Evolutionary conservation across 1,139 yeast species (phyloP).

Genomic region (Candida glucosophila): DNA sequence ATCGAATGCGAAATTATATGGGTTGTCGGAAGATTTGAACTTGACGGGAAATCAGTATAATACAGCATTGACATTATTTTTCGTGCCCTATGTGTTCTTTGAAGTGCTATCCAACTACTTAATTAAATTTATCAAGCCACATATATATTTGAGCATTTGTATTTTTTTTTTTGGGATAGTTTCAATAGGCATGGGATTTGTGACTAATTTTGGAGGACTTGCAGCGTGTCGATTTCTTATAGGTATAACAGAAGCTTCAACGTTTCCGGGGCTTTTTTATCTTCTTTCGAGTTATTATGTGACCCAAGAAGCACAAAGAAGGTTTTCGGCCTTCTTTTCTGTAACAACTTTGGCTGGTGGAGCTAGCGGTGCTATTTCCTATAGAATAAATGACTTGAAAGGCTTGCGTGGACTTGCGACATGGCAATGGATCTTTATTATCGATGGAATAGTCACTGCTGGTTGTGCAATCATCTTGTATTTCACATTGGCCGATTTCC

Average conservation of each 20-base stretch:
- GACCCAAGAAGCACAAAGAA: constrained; percentile 55
- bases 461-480: constrained; percentile 51
- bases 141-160: constrained; percentile 50
- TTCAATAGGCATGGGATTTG: constrained; percentile 61
- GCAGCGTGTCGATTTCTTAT: constrained; percentile 54
- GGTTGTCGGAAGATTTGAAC: constrained; percentile 43
- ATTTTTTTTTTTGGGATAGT: constrained; percentile 55
- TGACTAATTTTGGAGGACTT: constrained; percentile 47
- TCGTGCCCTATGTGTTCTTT: constrained; percentile 60
- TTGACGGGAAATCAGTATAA: constrained; percentile 55
- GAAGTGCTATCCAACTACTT: constrained; percentile 62
- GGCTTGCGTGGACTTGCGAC: constrained; percentile 32
- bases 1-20: constrained; percentile 66
- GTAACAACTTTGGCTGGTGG: constrained; percentile 36
- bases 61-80: constrained; percentile 57
- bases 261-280: constrained; percentile 69
- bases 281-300: constrained; percentile 50
- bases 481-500: constrained; percentile 45
- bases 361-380: constrained; percentile 36
- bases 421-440: constrained; percentile 73
- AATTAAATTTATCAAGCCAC: constrained; percentile 55
- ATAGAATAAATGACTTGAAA: constrained; percentile 29
- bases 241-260: constrained; percentile 61
- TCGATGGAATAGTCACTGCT: constrained; percentile 65
- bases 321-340: constrained; percentile 59